These are phyloP conservation scores for Eucalyptus shirleyi DNA, from an alignment of 345 rosid species.

Conservation along the genomic window DNA sequence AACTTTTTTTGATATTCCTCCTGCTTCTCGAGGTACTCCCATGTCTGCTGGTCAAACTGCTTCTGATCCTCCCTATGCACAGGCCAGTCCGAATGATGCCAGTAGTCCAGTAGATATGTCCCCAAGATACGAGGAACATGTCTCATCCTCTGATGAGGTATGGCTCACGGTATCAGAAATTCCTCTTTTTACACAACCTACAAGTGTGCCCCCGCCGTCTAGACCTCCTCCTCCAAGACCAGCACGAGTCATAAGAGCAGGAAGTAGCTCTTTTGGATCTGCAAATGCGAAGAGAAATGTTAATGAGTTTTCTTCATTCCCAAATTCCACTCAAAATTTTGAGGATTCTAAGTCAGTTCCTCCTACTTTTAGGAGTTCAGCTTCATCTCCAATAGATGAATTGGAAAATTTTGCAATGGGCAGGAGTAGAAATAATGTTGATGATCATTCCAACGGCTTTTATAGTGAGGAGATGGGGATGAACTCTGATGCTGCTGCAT, in stretches of 20 bases:
- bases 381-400: conserved; percentile 48
- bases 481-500: conserved; percentile 65
- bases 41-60: conserved; percentile 25
- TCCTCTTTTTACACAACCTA: conserved; percentile 80
- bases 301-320: conserved; percentile 27
- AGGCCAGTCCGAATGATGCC: conserved; percentile 16
- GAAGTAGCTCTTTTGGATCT: conserved; percentile 20
- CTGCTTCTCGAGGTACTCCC: conserved; percentile 13
- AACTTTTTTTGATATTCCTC: conserved; percentile 24
- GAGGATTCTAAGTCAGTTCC: conserved; percentile 24
- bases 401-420: conserved; percentile 63
- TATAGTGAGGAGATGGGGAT: conserved; percentile 45
- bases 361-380: conserved; percentile 15
- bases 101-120: conserved; percentile 21
- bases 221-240: conserved; percentile 98
- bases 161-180: conserved; percentile 97
- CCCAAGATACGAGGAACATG: conserved; percentile 32
- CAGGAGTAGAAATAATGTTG: conserved; percentile 21
- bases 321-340: conserved; percentile 34
- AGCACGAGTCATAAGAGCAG: conserved; percentile 34
- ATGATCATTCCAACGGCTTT: conserved; percentile 31
- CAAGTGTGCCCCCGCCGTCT: conserved; percentile 84
- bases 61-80: conserved; percentile 24
- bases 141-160: conserved; percentile 52
- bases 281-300: conserved; percentile 35